phyloP scores from a whole-genome alignment of 169 alveolate genomes.

The Cryptosporidium canis region DNA sequence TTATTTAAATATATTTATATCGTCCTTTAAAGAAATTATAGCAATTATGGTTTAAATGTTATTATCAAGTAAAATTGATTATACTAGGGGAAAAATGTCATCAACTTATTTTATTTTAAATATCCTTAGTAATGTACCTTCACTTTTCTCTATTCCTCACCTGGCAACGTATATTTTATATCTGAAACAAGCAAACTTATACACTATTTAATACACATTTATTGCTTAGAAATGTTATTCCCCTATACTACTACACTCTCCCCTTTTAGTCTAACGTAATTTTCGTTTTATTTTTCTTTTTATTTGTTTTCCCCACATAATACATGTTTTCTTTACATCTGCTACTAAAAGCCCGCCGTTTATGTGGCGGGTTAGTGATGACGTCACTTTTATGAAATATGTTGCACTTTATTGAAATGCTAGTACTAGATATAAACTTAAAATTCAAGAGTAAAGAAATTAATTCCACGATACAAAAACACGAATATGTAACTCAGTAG shows the following conservation, averaged over 20 bases:
- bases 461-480: too few relatives aligned
- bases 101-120: too few relatives aligned
- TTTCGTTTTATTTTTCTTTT: neutral
- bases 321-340: constrained; percentile 6
- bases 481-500: too few relatives aligned
- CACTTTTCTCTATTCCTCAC: too few relatives aligned
- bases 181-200: constrained; percentile 3
- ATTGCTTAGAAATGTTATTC: neutral
- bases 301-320: neutral
- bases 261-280: neutral
- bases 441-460: too few relatives aligned
- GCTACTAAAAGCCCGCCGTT: constrained; percentile 3
- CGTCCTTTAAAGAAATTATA: too few relatives aligned
- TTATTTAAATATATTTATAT: too few relatives aligned
- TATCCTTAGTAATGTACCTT: too few relatives aligned
- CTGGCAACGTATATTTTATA: too few relatives aligned
- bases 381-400: neutral
- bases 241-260: neutral
- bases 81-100: too few relatives aligned
- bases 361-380: constrained; percentile 1
- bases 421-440: neutral
- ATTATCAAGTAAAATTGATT: too few relatives aligned
- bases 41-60: too few relatives aligned
- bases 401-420: neutral
- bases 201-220: neutral